These are phyloP conservation scores for Mangifera indica DNA, from an alignment of 345 rosid species.

Conservation along the genomic window DNA sequence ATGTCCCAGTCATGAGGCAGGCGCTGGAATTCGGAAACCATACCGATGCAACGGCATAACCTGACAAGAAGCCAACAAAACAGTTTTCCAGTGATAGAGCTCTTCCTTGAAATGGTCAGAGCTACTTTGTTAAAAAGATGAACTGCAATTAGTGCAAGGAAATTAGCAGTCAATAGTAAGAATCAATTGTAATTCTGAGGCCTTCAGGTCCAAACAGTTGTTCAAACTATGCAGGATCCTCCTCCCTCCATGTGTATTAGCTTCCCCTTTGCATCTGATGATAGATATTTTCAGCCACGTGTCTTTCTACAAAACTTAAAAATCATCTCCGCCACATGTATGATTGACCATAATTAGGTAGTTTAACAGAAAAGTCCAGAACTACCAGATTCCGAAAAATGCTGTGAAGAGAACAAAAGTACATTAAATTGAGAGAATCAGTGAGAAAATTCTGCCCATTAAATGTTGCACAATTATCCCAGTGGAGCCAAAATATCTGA, in stretches of 20 bases:
- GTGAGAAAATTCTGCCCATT: neutral
- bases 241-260: conserved; percentile 10
- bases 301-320: conserved; percentile 13
- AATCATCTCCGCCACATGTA: neutral
- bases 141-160: neutral
- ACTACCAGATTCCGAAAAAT: conserved; percentile 11
- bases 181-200: conserved; percentile 25
- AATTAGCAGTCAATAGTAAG: conserved; percentile 8
- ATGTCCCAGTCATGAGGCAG: conserved; percentile 17
- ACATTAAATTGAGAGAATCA: conserved; percentile 3
- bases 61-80: conserved; percentile 22
- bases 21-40: conserved; percentile 29
- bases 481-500: neutral
- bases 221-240: conserved; percentile 22
- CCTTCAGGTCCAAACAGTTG: conserved; percentile 26
- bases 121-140: conserved; percentile 20
- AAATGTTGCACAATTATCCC: conserved; percentile 3
- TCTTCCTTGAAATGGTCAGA: conserved; percentile 25
- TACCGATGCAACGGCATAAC: conserved; percentile 16
- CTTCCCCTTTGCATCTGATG: conserved; percentile 11
- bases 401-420: conserved; percentile 1
- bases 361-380: conserved; percentile 7
- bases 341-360: conserved; percentile 19
- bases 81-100: conserved; percentile 21
- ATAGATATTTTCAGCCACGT: conserved; percentile 19